Evolutionary conservation across 129 eudicot species (phyloP), one percentile per base, ranked within the genome.

Genomic region (Artemisia tridentata): DNA sequence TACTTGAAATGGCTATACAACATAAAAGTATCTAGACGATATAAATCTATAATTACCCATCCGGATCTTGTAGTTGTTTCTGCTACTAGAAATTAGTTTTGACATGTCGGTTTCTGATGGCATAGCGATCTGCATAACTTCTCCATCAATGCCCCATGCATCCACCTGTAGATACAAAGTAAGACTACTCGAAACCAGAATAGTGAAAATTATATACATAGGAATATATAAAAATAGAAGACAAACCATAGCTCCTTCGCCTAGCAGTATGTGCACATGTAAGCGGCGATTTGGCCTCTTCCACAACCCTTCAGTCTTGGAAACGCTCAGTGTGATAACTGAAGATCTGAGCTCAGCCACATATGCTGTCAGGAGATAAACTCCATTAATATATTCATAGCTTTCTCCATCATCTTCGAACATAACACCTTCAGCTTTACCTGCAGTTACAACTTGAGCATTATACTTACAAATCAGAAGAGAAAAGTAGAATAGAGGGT

Each of bases 341-440:
- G 96, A 87, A 72, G 88, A 80, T 23, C 82, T 73, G 25, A 80
- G 85, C 75, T 90, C 96, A 68, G 99, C 97, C 61, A 61, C 74
- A 69, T 95, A 95, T 65, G 92, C 82, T 63, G 99, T 90, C 69
- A 90, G 75, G 25, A 90, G 96, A 79, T 87, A 88, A 27, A 74
- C 82, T 4, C 93, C 91, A 19, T 63, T 81, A 20, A 69, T 82
- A 81, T 88, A 95, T 75, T 67, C 96, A 76, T 88, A 95, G 18
- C 99, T 96, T 80, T 95, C 99, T 53, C 99, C 99, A 74, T 88
- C 95, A 73, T 95, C 99, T 84, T 95, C 99, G 70, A 80, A 95
- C 55, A 95, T 84, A 70, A 85, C 73, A 69, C 99, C 99, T 79
- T 87, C 79, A 72, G 97, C 97, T 81, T 88, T 90, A 27, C 46